phyloP scores from a whole-genome alignment of 1,284 basidiomycete genomes.

The Melampsora occidentalis region DNA sequence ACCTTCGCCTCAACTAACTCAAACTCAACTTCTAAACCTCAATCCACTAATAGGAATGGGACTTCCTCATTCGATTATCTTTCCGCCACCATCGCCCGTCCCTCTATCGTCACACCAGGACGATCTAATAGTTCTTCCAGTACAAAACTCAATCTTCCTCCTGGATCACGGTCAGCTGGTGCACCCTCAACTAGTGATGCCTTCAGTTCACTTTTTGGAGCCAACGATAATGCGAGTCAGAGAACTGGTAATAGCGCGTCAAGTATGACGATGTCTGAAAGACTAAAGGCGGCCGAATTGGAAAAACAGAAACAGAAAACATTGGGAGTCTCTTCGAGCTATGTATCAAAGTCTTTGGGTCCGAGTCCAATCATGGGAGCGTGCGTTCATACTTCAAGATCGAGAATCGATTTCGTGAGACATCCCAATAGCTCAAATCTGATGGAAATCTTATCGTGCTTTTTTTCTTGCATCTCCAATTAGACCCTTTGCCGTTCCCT shows the following conservation, averaged over 20 bases:
- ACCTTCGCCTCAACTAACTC: background rate
- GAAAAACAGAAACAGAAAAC: slow-evolving; percentile 4
- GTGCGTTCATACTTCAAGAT: slow-evolving; percentile 3
- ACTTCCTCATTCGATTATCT: slow-evolving; percentile 31
- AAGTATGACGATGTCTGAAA: slow-evolving; percentile 26
- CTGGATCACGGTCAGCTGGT: background rate
- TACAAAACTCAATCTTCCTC: background rate
- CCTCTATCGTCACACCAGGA: slow-evolving; percentile 3
- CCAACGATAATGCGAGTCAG: slow-evolving; percentile 6
- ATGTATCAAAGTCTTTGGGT: background rate
- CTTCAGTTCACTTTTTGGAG: slow-evolving; percentile 35
- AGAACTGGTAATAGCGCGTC: slow-evolving; percentile 2
- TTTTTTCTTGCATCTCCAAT: background rate
- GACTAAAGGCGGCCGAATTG: slow-evolving; percentile 21
- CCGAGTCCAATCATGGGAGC: slow-evolving; percentile 4
- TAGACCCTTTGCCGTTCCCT: background rate
- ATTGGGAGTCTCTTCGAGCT: background rate
- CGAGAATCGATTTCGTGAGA: background rate
- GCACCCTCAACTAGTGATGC: slow-evolving; percentile 16
- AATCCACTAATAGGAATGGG: background rate
- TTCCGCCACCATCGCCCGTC: slow-evolving; percentile 15
- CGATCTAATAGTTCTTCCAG: background rate
- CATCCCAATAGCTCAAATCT: background rate
- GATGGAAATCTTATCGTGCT: background rate
- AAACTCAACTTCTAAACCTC: background rate